These are phyloP conservation scores for Hanseniaspora opuntiae DNA, from an alignment of 805 yeast genomes.

Conservation along the genomic window DNA sequence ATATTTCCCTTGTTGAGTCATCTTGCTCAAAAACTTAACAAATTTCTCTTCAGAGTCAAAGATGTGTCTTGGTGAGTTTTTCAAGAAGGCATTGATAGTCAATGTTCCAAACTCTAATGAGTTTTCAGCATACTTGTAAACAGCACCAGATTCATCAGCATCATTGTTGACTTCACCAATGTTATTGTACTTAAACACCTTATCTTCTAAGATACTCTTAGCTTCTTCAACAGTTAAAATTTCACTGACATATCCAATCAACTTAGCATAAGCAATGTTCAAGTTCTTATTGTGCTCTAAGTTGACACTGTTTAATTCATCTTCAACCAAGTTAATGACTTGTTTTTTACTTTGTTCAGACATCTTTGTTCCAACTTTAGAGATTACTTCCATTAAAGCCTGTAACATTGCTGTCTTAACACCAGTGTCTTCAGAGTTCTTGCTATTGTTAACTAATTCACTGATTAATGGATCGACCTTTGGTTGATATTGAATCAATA, in stretches of 20 bases:
- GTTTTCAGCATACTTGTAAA: conserved; percentile 16
- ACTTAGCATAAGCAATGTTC: conserved; percentile 63
- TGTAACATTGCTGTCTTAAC: conserved; percentile 75
- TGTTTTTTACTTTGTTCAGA: conserved; percentile 57
- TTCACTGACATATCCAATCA: conserved; percentile 64
- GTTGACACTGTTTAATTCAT: conserved; percentile 42
- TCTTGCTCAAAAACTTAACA: conserved; percentile 34
- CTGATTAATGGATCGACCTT: conserved; percentile 84
- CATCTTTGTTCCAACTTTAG: conserved; percentile 65
- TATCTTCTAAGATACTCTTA: conserved; percentile 39
- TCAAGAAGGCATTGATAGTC: conserved; percentile 66
- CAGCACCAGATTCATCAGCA: neutral
- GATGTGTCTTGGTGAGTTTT: conserved; percentile 57
- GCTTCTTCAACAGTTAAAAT: conserved; percentile 56
- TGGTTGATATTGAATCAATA: conserved; percentile 77
- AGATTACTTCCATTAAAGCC: conserved; percentile 71
- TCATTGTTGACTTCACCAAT: conserved; percentile 23
- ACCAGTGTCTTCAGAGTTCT: conserved; percentile 47
- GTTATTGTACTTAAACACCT: conserved; percentile 38
- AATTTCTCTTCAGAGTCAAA: conserved; percentile 39
- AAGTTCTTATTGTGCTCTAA: conserved; percentile 32
- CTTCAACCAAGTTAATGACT: conserved; percentile 61
- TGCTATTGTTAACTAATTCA: conserved; percentile 68
- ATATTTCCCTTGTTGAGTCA: conserved; percentile 28
- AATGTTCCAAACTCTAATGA: conserved; percentile 51